Conservation (phyloP, 495 filamentous ascomycete species). For the Penicillium bovifimosum region DNA sequence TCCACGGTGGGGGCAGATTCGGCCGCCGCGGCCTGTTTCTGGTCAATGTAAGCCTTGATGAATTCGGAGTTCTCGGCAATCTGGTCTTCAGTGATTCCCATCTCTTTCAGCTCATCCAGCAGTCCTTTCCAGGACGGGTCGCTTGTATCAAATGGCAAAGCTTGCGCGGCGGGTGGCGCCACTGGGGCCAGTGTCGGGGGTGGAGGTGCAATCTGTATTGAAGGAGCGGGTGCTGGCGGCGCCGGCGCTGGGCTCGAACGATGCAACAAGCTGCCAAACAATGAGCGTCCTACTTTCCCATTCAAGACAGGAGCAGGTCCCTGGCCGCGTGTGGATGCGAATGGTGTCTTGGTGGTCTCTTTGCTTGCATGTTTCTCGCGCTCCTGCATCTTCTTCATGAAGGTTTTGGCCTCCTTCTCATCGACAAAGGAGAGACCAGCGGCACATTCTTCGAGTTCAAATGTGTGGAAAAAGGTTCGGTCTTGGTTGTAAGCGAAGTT, state of each 20-base stretch:
- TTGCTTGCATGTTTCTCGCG: slow-evolving; percentile 90
- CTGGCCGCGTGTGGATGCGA: slow-evolving; percentile 54
- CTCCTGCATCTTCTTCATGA: slow-evolving; percentile 92
- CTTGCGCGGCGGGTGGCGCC: slow-evolving; percentile 40
- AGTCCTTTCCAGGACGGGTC: slow-evolving; percentile 83
- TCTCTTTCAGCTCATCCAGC: slow-evolving; percentile 70
- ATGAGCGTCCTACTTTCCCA: slow-evolving; percentile 47
- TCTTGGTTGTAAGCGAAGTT: slow-evolving; percentile 93
- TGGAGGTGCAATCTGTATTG: slow-evolving; percentile 45
- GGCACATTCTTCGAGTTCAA: slow-evolving; percentile 86
- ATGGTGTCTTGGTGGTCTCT: slow-evolving; percentile 70
- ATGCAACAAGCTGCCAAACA: slow-evolving; percentile 68
- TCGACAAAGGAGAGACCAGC: slow-evolving; percentile 88
- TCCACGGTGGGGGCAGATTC: slow-evolving; percentile 25
- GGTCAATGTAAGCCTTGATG: slow-evolving; percentile 83
- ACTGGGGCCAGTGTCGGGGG: slow-evolving; percentile 22
- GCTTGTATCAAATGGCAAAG: slow-evolving; percentile 67
- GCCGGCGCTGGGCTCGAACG: slow-evolving; percentile 53
- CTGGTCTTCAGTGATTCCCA: slow-evolving; percentile 90
- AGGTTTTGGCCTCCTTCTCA: slow-evolving; percentile 92
- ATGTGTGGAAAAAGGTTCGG: slow-evolving; percentile 93
- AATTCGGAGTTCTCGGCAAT: slow-evolving; percentile 91
- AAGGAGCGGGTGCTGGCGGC: slow-evolving; percentile 44
- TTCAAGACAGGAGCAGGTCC: slow-evolving; percentile 43
- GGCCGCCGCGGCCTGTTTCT: slow-evolving; percentile 58